Conservation (phyloP, 2,329 filamentous ascomycete species). For the Penicillium fuscoglaucum region DNA sequence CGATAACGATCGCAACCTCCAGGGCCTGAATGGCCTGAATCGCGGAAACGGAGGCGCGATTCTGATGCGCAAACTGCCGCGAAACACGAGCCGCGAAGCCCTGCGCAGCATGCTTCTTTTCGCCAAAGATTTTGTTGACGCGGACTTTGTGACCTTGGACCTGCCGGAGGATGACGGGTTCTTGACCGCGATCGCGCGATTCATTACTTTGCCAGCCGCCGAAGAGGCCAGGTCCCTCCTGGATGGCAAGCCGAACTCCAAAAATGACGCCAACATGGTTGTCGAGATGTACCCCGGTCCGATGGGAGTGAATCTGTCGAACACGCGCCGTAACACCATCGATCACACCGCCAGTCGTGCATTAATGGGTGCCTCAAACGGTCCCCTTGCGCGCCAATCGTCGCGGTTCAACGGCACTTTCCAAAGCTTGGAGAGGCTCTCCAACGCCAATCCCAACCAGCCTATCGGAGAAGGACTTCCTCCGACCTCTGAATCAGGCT, state of each 20-base stretch:
- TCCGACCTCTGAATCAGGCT: slow-evolving; percentile 48
- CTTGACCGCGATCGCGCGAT: slow-evolving; percentile 59
- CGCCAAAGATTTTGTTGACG: slow-evolving; percentile 61
- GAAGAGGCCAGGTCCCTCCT: slow-evolving; percentile 60
- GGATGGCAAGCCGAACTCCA: slow-evolving; percentile 62
- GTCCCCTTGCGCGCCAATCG: slow-evolving; percentile 52
- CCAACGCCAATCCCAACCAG: slow-evolving; percentile 49
- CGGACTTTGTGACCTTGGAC: slow-evolving; percentile 57
- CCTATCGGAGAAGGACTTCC: slow-evolving; percentile 55
- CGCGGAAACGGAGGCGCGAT: slow-evolving; percentile 45
- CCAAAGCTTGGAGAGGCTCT: slow-evolving; percentile 58
- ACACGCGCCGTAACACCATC: slow-evolving; percentile 54
- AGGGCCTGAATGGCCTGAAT: slow-evolving; percentile 39
- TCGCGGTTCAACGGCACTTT: slow-evolving; percentile 64
- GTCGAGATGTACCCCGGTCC: slow-evolving; percentile 54
- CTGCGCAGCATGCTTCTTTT: slow-evolving; percentile 66
- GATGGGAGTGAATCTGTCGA: slow-evolving; percentile 33
- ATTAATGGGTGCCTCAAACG: slow-evolving; percentile 39
- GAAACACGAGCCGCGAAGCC: slow-evolving; percentile 58
- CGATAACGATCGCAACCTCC: slow-evolving; percentile 38
- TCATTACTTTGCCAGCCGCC: slow-evolving; percentile 57
- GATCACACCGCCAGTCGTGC: slow-evolving; percentile 46
- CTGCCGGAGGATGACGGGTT: slow-evolving; percentile 58
- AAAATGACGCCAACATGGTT: slow-evolving; percentile 60
- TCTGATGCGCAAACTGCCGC: slow-evolving; percentile 60